These are phyloP conservation scores for Glaciozyma antarctica DNA, from an alignment of 768 basidiomycete genomes.

Conservation along the genomic window DNA sequence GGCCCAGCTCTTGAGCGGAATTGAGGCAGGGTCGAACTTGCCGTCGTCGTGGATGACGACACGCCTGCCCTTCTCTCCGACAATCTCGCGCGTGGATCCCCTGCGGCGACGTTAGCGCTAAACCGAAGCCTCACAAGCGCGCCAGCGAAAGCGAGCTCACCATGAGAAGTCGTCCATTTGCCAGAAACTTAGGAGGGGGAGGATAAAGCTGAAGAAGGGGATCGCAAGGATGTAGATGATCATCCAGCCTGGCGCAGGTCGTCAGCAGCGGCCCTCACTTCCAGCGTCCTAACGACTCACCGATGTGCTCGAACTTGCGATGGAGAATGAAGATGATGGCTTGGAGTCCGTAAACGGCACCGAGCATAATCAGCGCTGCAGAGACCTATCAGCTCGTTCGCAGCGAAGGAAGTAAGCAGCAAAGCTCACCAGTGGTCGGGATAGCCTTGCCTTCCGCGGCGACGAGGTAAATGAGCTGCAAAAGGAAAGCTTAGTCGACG, in stretches of 20 bases:
- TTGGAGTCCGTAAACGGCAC: constrained; percentile 87
- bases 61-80: constrained; percentile 93
- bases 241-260: constrained; percentile 57
- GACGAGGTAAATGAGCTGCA: constrained; percentile 62
- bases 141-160: constrained; percentile 22
- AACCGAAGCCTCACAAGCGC: constrained; percentile 6
- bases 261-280: not conserved
- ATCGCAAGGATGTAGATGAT: constrained; percentile 90
- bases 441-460: constrained; percentile 57
- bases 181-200: constrained; percentile 95
- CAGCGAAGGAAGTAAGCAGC: not conserved
- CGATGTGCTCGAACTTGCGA: constrained; percentile 97
- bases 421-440: constrained; percentile 44
- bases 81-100: constrained; percentile 83
- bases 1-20: constrained; percentile 93
- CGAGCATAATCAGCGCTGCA: constrained; percentile 81
- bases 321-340: constrained; percentile 82
- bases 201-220: constrained; percentile 82
- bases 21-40: constrained; percentile 85
- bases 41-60: constrained; percentile 94
- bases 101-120: constrained; percentile 35
- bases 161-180: constrained; percentile 92
- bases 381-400: constrained; percentile 16
- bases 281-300: not conserved
- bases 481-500: not conserved